Base-by-base conservation (phyloP, 192 early-diverging fungal genomes). In the Chytriomyces confervae region DNA sequence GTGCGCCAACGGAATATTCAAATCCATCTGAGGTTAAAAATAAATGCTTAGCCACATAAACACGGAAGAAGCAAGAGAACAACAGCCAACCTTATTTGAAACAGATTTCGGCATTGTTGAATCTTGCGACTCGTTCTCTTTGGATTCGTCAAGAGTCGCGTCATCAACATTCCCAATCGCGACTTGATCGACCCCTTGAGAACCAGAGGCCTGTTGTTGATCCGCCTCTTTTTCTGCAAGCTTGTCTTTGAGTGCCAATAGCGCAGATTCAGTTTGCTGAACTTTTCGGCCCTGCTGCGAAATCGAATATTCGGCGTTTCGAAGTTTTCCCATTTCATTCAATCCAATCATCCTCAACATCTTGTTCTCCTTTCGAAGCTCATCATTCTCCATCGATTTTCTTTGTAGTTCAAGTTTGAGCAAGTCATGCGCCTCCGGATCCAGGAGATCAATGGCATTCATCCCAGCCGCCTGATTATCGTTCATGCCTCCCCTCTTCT, bases 311-410 rank as follows among this genome's bases (percentile, higher is more conserved):
- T 72, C 69, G 23, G 70, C 77, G 23, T n/a, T 70, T 16, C 61
- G 36, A 13, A 64, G 47, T 43, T 79, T 79, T 27, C 62, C 66
- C 69, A 71, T 79, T 50, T 79, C 77, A 43, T 79, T 79, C 61
- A 79, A 36, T 29, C 62, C 62, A n/a, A 79, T 72, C 23, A 79
- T 79, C n/a, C 60, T 18, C 18, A 79, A 45, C 5, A 16, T 50
- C 9, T 66, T 24, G 43, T 72, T 79, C 29, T 79, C 77, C 7
- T 64, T 61, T 7, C 77, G 53, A 53, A 79, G 62, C n/a, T 11
- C 62, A 24, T 79, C 77, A 27, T 72, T 72, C 60, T 79, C 69
- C 23, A 53, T 7, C 18, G 63, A 45, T 24, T 71, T 60, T 53
- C 65, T 49, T 13, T 72, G 36, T 7, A 79, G 24, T 23, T 72